These are phyloP conservation scores for Spatholobus suberectus DNA, from an alignment of 306 rosid genomes.

Conservation along the genomic window DNA sequence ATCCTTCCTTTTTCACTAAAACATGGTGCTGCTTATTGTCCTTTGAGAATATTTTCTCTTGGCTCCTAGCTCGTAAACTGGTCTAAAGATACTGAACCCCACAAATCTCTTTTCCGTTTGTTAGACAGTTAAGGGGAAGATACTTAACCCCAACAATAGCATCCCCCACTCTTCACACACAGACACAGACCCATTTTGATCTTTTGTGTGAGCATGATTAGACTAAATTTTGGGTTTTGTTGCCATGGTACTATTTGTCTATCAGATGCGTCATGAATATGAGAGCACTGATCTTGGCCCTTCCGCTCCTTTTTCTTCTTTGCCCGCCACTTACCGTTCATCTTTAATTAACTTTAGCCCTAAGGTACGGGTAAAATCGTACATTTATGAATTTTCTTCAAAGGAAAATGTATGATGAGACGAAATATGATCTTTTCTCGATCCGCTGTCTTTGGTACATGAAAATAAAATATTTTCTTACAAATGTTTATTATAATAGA, in stretches of 20 bases:
- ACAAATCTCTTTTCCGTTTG: slow-evolving; percentile 53
- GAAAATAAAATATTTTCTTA: not conserved
- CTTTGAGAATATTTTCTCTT: slow-evolving; percentile 47
- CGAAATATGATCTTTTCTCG: not conserved
- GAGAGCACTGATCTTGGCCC: slow-evolving; percentile 37
- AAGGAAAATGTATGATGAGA: not conserved
- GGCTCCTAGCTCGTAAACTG: slow-evolving; percentile 37
- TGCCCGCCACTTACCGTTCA: slow-evolving; percentile 31
- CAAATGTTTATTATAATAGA: not conserved
- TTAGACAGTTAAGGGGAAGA: slow-evolving; percentile 46
- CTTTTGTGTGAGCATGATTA: slow-evolving; percentile 39
- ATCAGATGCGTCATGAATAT: slow-evolving; percentile 7
- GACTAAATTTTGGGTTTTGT: slow-evolving; percentile 38
- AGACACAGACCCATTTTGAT: slow-evolving; percentile 37
- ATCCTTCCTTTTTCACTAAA: slow-evolving; percentile 42
- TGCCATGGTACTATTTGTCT: slow-evolving; percentile 26
- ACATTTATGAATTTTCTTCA: not conserved
- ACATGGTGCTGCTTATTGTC: slow-evolving; percentile 33
- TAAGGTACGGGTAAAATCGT: not conserved
- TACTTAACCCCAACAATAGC: slow-evolving; percentile 21
- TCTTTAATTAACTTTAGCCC: slow-evolving; percentile 30
- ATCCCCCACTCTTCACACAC: slow-evolving; percentile 41
- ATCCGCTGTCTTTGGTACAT: not conserved
- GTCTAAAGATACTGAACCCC: slow-evolving; percentile 54
- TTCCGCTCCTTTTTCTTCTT: slow-evolving; percentile 14